Evolutionary conservation across 2,329 filamentous ascomycete species (phyloP).

Genomic region (Sclerotinia sclerotiorum): DNA sequence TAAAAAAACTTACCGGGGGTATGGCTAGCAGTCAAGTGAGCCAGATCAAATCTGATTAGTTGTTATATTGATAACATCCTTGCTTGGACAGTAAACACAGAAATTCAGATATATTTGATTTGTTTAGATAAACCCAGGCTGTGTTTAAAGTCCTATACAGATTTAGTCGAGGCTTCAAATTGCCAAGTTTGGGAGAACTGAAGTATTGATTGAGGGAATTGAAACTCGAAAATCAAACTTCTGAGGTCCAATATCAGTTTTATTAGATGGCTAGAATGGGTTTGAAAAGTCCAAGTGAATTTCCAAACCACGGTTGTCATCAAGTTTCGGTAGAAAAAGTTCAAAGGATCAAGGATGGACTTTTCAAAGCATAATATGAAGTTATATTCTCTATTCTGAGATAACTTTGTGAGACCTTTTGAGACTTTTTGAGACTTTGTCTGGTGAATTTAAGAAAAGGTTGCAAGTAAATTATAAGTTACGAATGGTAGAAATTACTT

Average conservation of each 20-base stretch:
- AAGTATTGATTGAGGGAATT: too few species aligned
- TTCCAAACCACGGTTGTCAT: not conserved
- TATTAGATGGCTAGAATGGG: not conserved
- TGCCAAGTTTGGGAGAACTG: not conserved
- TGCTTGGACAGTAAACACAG: not conserved
- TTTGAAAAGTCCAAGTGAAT: constrained; percentile 3
- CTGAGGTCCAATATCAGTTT: not conserved
- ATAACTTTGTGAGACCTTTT: not conserved
- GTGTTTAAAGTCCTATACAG: not conserved
- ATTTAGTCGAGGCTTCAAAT: not conserved
- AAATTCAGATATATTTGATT: not conserved
- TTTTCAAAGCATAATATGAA: not conserved
- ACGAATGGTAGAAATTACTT: too few species aligned
- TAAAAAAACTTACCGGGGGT: not conserved
- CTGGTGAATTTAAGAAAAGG: not conserved
- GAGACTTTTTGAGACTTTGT: not conserved
- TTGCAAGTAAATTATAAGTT: too few species aligned
- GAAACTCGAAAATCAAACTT: not conserved
- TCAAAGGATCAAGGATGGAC: not conserved
- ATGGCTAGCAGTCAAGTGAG: not conserved
- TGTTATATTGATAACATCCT: not conserved
- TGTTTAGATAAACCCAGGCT: not conserved
- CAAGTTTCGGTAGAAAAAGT: not conserved
- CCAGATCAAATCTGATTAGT: not conserved
- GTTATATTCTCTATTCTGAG: not conserved